phyloP scores from a whole-genome alignment of 164 flowering plant genomes.

The Chloranthus sessilifolius region DNA sequence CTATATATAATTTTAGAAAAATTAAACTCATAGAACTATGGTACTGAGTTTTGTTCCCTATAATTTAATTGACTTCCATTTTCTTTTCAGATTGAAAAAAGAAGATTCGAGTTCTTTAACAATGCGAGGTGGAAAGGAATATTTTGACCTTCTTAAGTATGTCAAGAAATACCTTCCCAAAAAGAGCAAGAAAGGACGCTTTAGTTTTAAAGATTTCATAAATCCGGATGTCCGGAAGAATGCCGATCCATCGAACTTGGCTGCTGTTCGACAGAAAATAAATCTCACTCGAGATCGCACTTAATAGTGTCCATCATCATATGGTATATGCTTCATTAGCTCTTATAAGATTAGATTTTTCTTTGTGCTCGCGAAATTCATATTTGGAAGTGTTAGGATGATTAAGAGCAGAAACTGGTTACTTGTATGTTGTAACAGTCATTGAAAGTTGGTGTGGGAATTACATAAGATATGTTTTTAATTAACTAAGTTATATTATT shows the following conservation, averaged over 20 bases:
- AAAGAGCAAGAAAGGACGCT: constrained; percentile 63
- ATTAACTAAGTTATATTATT: too few relatives aligned
- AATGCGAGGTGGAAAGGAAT: constrained; percentile 39
- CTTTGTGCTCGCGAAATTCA: too few relatives aligned
- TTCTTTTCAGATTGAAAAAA: neutral
- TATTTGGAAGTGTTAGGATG: too few relatives aligned
- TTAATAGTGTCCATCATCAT: constrained; percentile 87
- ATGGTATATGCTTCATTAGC: constrained; percentile 38
- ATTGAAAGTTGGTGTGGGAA: too few relatives aligned
- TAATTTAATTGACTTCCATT: too few relatives aligned
- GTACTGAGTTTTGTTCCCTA: too few relatives aligned
- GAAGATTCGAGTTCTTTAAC: constrained; percentile 28
- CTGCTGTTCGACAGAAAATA: constrained; percentile 38
- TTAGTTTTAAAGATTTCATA: constrained; percentile 56
- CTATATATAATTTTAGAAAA: too few relatives aligned
- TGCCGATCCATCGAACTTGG: constrained; percentile 17
- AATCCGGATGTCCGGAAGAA: constrained; percentile 57
- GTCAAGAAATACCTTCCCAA: constrained; percentile 59
- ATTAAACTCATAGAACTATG: too few relatives aligned
- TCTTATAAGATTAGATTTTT: too few relatives aligned
- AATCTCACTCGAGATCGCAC: constrained; percentile 70
- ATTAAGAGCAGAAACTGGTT: too few relatives aligned
- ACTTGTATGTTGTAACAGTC: too few relatives aligned
- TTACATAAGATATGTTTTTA: too few relatives aligned
- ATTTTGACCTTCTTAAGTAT: constrained; percentile 54